phyloP scores from a whole-genome alignment of 208 protist species.

The Balamuthia mandrillaris region DNA sequence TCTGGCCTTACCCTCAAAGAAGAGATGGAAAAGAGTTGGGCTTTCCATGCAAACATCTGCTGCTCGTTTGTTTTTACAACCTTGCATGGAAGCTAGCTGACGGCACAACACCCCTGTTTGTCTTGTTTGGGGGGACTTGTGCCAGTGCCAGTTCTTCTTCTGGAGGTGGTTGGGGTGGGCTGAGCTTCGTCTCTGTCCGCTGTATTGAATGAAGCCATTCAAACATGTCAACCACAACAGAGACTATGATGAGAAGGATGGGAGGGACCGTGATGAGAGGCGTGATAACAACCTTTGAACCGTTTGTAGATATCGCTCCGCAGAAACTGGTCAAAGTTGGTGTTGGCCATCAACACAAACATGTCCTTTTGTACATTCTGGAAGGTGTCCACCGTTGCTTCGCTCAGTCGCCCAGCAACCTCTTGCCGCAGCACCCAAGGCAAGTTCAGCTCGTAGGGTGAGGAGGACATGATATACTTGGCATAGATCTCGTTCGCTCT shows the following conservation, averaged over 20 bases:
- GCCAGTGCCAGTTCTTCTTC: neutral
- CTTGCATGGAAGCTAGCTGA: neutral
- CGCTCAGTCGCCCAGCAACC: neutral
- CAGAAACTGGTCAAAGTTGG: slow-evolving; percentile 9
- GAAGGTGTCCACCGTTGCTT: neutral
- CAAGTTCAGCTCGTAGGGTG: neutral
- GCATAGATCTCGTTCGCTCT: neutral
- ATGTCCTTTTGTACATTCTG: neutral
- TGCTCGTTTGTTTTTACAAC: no score
- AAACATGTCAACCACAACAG: neutral
- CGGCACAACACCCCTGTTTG: neutral
- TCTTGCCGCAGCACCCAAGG: neutral
- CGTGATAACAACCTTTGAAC: neutral
- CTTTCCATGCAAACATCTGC: no score
- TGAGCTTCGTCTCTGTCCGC: neutral
- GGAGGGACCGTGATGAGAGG: neutral
- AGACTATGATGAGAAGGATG: neutral
- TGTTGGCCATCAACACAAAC: neutral
- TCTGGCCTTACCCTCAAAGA: no score
- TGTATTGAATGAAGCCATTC: neutral
- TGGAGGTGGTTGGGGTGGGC: neutral
- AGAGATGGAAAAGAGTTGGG: no score
- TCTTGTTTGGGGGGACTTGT: neutral
- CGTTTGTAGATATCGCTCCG: slow-evolving; percentile 12
- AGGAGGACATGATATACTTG: neutral